Base-by-base conservation (phyloP, 345 rosid genomes). In the Trapa incisa region DNA sequence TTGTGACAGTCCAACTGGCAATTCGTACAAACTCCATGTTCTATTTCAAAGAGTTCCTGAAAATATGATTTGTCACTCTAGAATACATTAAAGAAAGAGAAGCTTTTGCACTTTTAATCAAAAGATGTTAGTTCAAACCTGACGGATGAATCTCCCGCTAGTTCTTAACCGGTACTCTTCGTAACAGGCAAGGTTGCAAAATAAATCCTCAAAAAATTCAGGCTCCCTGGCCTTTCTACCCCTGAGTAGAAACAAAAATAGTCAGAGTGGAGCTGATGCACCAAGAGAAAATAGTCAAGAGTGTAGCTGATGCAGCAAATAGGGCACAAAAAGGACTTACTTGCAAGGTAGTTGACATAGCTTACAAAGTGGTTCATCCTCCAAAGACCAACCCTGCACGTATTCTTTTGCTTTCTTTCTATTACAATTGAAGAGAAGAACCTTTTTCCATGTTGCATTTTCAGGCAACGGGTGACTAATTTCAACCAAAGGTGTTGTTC, bases 131-230 rank as follows among this genome's bases (percentile, higher is more conserved):
- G 47, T 67, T 63, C 73, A 72, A 70, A 93, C 98, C 96, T 90
- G 84, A 7, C 97, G 96, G 48, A 93, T 82, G 74, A 71, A 88
- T 73, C 87, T 72, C 69, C 77, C 78, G 69, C 96, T 88, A 68
- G 96, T 93, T 79, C 97, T 87, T 72, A 86, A 61, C 47, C 94
- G 85, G 79, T 93, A 93, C 67, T 90, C 91, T 83, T 93, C 97
- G 72, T 85, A 83, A 81, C 97, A 93, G 60, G 65, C 85, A 76
- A 91, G 80, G 45, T 82, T 76, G 73, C 98, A 93, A 72, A 93
- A 93, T 53, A 93, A 89, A 82, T 93, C 98, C 83, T 93, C 98
- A 76, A 93, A 85, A 81, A 83, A 93, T 80, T 87, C 92, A 42
- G 97, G 97, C 37, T 75, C 82, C 82, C 76, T 87, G 53, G 96